Evolutionary conservation across 192 early-diverging fungal species (phyloP).

Genomic region (Backusella macrospora): DNA sequence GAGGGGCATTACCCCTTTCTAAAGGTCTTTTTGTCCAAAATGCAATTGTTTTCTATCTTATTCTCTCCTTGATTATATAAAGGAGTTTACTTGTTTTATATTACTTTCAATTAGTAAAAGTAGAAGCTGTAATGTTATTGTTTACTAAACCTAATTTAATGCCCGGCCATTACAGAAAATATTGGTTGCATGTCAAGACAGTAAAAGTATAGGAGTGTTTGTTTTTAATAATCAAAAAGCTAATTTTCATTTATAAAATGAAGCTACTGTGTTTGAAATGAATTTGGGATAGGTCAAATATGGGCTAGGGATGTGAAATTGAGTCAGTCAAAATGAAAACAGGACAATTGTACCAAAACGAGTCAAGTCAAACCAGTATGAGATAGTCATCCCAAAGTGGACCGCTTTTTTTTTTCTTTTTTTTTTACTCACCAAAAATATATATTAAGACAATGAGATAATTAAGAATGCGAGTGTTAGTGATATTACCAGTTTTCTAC

Average conservation of each 20-base stretch:
- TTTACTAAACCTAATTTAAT: background rate
- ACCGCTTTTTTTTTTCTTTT: background rate
- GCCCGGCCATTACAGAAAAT: background rate
- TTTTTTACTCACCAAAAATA: background rate
- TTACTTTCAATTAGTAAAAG: background rate
- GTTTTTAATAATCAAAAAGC: too few relatives aligned
- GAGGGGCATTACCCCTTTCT: slow-evolving; percentile 3
- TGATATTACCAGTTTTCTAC: too few relatives aligned
- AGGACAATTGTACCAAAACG: too few relatives aligned
- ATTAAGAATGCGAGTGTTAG: too few relatives aligned
- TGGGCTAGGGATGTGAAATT: too few relatives aligned
- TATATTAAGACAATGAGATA: too few relatives aligned
- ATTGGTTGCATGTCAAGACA: background rate
- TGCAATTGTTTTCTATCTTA: background rate
- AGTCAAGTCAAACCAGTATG: too few relatives aligned
- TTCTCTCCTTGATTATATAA: background rate
- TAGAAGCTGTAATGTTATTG: background rate
- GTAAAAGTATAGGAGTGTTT: background rate
- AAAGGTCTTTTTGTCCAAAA: background rate
- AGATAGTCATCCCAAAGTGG: too few relatives aligned
- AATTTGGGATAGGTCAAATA: too few relatives aligned
- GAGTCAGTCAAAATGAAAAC: too few relatives aligned
- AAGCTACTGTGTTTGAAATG: too few relatives aligned
- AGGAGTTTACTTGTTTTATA: background rate
- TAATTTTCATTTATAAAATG: too few relatives aligned